A percentile compares a stretch with the other conserved stretches of the same genome.
Conservation (phyloP, 441 rosid genomes). For the Brassica balearica region DNA sequence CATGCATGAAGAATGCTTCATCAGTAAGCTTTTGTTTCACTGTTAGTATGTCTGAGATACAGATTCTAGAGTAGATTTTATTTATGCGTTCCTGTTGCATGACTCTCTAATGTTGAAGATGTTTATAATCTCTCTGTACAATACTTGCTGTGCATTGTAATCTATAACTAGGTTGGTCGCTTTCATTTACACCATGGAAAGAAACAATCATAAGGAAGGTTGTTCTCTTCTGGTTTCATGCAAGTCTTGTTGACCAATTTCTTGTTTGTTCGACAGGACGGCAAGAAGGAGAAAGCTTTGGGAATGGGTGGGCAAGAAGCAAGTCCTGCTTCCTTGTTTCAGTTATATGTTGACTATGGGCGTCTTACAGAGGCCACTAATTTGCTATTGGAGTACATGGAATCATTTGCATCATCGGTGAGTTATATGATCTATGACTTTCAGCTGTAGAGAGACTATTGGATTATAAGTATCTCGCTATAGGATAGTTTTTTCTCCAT, state of each 20-base stretch:
- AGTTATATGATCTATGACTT: slow-evolving; percentile 29
- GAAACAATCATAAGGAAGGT: slow-evolving; percentile 17
- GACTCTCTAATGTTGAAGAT: no score
- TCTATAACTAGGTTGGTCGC: background rate
- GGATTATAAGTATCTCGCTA: slow-evolving; percentile 11
- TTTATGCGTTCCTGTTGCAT: no score
- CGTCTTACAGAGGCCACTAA: slow-evolving; percentile 89
- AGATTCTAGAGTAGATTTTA: no score
- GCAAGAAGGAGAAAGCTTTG: slow-evolving; percentile 66
- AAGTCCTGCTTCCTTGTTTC: slow-evolving; percentile 83
- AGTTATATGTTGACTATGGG: slow-evolving; percentile 75
- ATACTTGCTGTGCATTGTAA: no score
- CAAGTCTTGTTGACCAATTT: slow-evolving; percentile 30
- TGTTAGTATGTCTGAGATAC: no score
- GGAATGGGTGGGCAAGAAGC: slow-evolving; percentile 89
- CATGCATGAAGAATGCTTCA: no score
- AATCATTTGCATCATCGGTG: slow-evolving; percentile 82
- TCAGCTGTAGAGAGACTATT: slow-evolving; percentile 20
- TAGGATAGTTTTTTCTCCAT: background rate
- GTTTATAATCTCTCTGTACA: no score
- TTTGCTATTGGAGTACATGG: slow-evolving; percentile 77
- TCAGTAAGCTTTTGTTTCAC: no score
- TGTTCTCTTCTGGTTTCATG: slow-evolving; percentile 22
- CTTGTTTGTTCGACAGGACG: slow-evolving; percentile 56
- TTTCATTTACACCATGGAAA: background rate